Evolutionary conservation across 305 asterid genomes (phyloP).

Genomic region (Rubia peregrina): DNA sequence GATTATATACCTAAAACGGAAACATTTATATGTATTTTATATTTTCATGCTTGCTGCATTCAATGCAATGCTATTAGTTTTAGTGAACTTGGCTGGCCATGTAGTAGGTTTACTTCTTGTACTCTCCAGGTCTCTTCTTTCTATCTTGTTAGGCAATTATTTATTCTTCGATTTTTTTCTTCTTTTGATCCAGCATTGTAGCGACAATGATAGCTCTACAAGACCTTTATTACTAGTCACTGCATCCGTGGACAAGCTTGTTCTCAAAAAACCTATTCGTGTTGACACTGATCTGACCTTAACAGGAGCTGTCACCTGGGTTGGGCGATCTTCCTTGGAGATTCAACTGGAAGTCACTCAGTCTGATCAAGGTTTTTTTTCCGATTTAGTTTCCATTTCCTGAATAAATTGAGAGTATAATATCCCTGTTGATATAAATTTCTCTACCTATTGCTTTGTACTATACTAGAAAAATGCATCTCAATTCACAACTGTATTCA

Average conservation of each 20-base stretch:
- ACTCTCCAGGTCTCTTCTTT: not conserved
- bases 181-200: conserved; percentile 57
- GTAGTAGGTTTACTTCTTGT: not conserved
- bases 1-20: not conserved
- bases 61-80: not conserved
- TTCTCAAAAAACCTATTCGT: conserved; percentile 56
- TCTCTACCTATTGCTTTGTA: not conserved
- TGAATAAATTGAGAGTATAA: not conserved
- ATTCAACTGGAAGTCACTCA: conserved; percentile 79
- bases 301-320: conserved; percentile 88
- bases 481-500: not conserved
- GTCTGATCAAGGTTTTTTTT: conserved; percentile 42
- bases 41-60: not conserved
- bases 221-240: conserved; percentile 75
- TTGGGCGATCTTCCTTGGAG: conserved; percentile 91
- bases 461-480: not conserved
- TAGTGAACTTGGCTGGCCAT: not conserved
- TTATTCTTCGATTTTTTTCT: not conserved
- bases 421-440: not conserved
- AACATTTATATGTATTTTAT: not conserved
- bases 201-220: conserved; percentile 54
- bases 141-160: not conserved
- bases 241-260: conserved; percentile 93
- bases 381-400: not conserved
- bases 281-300: conserved; percentile 63